Percentiles rank a stretch among this genome's conserved stretches.
phyloP scores from a whole-genome alignment of 768 basidiomycete genomes.

The Kwoniella dejecticola region DNA sequence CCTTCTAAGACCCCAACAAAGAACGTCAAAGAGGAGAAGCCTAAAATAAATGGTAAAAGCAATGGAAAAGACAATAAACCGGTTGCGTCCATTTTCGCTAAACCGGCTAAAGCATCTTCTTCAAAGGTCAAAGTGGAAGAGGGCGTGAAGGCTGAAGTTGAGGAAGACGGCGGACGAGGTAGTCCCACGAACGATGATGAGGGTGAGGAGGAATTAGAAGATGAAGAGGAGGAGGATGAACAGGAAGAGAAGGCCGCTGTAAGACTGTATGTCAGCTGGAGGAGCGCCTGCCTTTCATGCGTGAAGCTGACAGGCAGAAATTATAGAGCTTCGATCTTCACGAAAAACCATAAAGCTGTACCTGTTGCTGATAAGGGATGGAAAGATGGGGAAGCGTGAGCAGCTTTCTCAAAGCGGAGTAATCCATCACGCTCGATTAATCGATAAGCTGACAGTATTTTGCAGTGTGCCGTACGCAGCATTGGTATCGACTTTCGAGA shows the following conservation, averaged over 20 bases:
- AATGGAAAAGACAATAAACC: conserved; percentile 34
- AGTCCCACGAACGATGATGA: conserved; percentile 54
- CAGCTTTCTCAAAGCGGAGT: no score
- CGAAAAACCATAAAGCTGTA: conserved; percentile 41
- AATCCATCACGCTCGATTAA: neutral
- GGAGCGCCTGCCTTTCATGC: neutral
- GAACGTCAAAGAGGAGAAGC: neutral
- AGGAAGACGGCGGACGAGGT: conserved; percentile 12
- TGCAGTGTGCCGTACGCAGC: conserved; percentile 90
- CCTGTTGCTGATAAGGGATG: conserved; percentile 65
- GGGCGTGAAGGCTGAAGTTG: no score
- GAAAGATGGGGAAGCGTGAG: conserved; percentile 82
- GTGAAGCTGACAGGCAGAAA: conserved; percentile 3
- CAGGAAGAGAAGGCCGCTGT: conserved; percentile 60
- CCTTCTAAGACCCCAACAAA: conserved; percentile 3
- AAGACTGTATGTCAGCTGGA: conserved; percentile 62
- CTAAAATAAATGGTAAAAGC: conserved; percentile 4
- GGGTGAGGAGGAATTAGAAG: conserved; percentile 55
- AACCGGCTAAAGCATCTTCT: conserved; percentile 31
- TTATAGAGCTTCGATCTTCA: conserved; percentile 49
- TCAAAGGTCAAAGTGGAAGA: conserved; percentile 20
- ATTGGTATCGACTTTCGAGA: conserved; percentile 78
- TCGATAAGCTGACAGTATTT: conserved; percentile 12
- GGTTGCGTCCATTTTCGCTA: conserved; percentile 47
- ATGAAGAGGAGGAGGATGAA: conserved; percentile 50